Percentiles rank a stretch among this genome's conserved stretches.
Evolutionary conservation across 1,139 yeast genomes (phyloP).

Genomic region (Geotrichum armillariae): DNA sequence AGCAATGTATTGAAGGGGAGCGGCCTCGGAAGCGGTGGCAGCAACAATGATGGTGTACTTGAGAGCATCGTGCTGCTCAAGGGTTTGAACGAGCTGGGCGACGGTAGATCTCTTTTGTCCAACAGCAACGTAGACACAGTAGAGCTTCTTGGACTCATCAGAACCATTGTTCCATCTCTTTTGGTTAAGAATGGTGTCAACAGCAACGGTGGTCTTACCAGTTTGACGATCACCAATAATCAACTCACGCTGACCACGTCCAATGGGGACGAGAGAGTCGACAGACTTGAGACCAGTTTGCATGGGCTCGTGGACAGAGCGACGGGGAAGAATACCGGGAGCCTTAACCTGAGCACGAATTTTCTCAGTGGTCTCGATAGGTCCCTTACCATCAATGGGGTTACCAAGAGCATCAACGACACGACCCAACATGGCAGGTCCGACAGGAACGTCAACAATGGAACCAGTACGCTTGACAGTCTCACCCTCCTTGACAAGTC

Average conservation of each 20-base stretch:
- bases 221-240: conserved; percentile 99
- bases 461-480: conserved; percentile 99
- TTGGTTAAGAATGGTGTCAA: conserved; percentile 98
- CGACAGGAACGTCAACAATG: conserved; percentile 99
- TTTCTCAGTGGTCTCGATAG: conserved; percentile 80
- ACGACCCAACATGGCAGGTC: conserved; percentile 98
- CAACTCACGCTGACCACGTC: conserved; percentile 99
- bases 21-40: conserved; percentile 99
- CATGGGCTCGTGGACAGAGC: conserved; percentile 98
- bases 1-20: conserved; percentile 99
- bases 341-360: conserved; percentile 99
- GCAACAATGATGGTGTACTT: conserved; percentile 98
- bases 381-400: conserved; percentile 99
- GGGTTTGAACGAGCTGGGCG: conserved; percentile 98
- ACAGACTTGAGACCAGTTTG: conserved; percentile 99
- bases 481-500: conserved; percentile 99
- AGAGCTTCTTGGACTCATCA: conserved; percentile 96
- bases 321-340: conserved; percentile 99
- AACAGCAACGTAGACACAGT: conserved; percentile 99
- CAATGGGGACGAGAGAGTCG: conserved; percentile 98
- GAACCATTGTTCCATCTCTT: conserved; percentile 96
- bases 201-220: conserved; percentile 99
- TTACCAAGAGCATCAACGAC: conserved; percentile 99
- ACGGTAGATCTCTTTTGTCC: conserved; percentile 99
- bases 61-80: conserved; percentile 97